These are phyloP conservation scores for Yamadazyma ubonensis DNA, from an alignment of 805 yeast species.

Conservation along the genomic window DNA sequence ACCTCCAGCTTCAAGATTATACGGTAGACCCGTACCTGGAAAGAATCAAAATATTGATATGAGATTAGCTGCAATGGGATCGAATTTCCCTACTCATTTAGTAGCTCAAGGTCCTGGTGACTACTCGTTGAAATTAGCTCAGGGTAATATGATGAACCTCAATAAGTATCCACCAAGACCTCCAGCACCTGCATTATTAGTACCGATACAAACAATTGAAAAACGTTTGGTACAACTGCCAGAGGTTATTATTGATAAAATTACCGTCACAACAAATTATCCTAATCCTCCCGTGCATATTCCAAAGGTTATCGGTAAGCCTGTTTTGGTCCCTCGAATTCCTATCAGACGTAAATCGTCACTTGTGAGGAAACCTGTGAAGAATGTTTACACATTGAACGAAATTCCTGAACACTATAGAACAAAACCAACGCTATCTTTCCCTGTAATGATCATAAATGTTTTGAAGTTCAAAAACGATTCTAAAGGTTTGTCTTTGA, in stretches of 20 bases:
- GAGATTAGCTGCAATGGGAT: constrained; percentile 21
- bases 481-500: constrained; percentile 60
- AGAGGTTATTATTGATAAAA: constrained; percentile 8
- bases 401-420: constrained; percentile 89
- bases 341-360: constrained; percentile 25
- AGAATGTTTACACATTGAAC: constrained; percentile 68
- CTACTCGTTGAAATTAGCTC: constrained; percentile 20
- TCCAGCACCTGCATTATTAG: constrained; percentile 31
- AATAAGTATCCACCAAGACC: constrained; percentile 24
- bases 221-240: constrained; percentile 6
- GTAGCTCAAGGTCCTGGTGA: constrained; percentile 18
- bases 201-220: constrained; percentile 13
- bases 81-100: constrained; percentile 23
- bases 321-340: constrained; percentile 29
- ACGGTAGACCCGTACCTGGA: constrained; percentile 26
- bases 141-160: constrained; percentile 15
- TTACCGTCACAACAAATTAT: constrained; percentile 8
- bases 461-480: constrained; percentile 69
- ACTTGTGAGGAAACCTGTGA: constrained; percentile 48
- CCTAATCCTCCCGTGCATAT: constrained; percentile 26
- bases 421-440: constrained; percentile 78
- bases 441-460: constrained; percentile 75
- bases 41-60: constrained; percentile 21
- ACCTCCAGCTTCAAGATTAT: constrained; percentile 41
- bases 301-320: constrained; percentile 28